Evolutionary conservation across 2,329 filamentous ascomycete genomes (phyloP).

Genomic region (Paecilomyces dactylethromorphus): DNA sequence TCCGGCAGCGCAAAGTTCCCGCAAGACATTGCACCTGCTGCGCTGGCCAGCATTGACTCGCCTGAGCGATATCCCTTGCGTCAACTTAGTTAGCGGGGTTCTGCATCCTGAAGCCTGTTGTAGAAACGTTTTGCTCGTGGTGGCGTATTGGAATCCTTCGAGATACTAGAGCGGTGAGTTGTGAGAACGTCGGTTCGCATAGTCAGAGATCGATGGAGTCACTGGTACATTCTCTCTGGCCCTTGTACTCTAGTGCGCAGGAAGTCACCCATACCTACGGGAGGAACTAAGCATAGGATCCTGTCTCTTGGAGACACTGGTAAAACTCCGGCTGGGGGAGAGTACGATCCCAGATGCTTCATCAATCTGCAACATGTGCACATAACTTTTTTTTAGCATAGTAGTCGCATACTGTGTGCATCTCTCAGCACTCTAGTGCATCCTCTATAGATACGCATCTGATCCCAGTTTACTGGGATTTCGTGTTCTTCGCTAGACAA

Average conservation of each 20-base stretch:
- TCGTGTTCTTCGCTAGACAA: background rate
- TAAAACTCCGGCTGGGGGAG: background rate
- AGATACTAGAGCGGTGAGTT: background rate
- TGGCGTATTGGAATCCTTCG: background rate
- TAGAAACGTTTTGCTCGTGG: background rate
- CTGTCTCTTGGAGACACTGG: background rate
- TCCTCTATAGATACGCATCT: background rate
- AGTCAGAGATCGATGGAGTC: background rate
- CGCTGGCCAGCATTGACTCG: slow-evolving; percentile 19
- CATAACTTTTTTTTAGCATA: background rate
- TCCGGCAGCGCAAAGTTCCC: background rate
- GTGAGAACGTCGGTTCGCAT: background rate
- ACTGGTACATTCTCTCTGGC: background rate
- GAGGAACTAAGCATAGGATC: background rate
- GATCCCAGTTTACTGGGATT: background rate
- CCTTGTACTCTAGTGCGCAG: background rate
- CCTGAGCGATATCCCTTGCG: slow-evolving; percentile 10
- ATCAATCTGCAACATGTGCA: background rate
- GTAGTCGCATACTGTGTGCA: background rate
- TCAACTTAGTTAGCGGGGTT: slow-evolving; percentile 2
- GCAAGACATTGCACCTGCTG: slow-evolving; percentile 7
- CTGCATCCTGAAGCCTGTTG: background rate
- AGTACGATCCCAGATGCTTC: background rate
- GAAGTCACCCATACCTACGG: background rate
- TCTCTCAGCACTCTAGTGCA: background rate